Percentiles rank a stretch among this genome's conserved stretches.
Evolutionary conservation across 495 filamentous ascomycete species (phyloP).

Genomic region (Corynascus novoguineensis): DNA sequence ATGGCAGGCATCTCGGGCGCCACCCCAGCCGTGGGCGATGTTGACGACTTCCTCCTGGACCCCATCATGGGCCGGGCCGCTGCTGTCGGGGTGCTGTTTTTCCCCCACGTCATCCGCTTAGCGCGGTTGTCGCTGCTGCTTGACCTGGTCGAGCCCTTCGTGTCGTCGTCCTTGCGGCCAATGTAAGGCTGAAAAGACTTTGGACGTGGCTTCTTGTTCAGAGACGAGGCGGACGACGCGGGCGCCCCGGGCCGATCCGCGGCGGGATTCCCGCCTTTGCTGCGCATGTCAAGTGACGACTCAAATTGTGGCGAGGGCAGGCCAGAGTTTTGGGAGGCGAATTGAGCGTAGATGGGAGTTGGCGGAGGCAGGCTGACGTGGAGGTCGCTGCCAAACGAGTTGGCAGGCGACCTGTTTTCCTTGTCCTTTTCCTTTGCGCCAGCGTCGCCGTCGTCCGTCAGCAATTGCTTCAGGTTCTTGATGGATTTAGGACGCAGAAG

Average conservation of each 20-base stretch:
- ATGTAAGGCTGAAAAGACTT: slow-evolving; percentile 28
- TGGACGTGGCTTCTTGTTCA: slow-evolving; percentile 21
- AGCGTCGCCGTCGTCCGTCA: slow-evolving; percentile 35
- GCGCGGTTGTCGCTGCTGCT: slow-evolving; percentile 8
- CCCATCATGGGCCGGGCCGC: slow-evolving; percentile 15
- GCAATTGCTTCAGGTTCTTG: slow-evolving; percentile 44
- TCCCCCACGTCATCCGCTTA: slow-evolving; percentile 28
- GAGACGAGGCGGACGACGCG: slow-evolving; percentile 1
- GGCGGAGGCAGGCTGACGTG: slow-evolving; percentile 37
- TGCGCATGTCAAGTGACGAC: not conserved
- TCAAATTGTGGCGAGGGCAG: not conserved
- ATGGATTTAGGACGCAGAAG: slow-evolving; percentile 56
- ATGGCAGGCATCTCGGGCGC: slow-evolving; percentile 19
- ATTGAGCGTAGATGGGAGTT: slow-evolving; percentile 77
- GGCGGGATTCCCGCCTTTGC: slow-evolving; percentile 9
- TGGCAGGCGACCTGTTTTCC: slow-evolving; percentile 63
- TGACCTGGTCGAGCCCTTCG: slow-evolving; percentile 4
- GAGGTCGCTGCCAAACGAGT: slow-evolving; percentile 40
- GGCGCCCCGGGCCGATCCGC: slow-evolving; percentile 9
- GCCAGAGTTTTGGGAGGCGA: slow-evolving; percentile 37
- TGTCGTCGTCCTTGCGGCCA: slow-evolving; percentile 12
- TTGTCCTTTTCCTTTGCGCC: slow-evolving; percentile 56
- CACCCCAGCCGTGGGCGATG: slow-evolving; percentile 17
- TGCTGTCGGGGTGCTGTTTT: slow-evolving; percentile 10
- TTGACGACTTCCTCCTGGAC: slow-evolving; percentile 26